A percentile compares a stretch with the other conserved stretches of the same genome.
phyloP scores from a whole-genome alignment of 2,329 filamentous ascomycete species.

The Paracorniculantispora psalliotae region DNA sequence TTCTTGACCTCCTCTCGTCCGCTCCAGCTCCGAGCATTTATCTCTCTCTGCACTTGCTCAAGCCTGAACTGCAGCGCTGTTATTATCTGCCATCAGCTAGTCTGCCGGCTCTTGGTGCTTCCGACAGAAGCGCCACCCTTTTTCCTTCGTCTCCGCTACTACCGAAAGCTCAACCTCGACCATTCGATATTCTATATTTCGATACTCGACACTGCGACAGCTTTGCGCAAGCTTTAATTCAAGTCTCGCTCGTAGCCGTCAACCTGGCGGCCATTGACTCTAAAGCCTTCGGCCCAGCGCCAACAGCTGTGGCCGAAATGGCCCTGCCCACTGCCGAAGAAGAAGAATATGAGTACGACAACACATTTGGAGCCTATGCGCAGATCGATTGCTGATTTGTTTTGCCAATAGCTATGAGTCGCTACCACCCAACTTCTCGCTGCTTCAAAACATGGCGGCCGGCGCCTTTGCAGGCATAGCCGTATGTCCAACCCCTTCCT shows the following conservation, averaged over 20 bases:
- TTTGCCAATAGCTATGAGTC: slow-evolving; percentile 69
- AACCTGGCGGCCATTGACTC: slow-evolving; percentile 60
- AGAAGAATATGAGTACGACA: slow-evolving; percentile 62
- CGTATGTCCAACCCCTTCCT: slow-evolving; percentile 46
- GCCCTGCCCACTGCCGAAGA: slow-evolving; percentile 61
- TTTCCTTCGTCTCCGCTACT: neutral
- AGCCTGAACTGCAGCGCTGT: neutral
- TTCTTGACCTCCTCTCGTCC: neutral
- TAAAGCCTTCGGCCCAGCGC: slow-evolving; percentile 56
- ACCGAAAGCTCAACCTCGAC: neutral
- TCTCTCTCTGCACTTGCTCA: neutral
- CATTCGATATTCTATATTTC: neutral
- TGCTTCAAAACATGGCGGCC: slow-evolving; percentile 90
- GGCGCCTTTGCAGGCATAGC: slow-evolving; percentile 96
- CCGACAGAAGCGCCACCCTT: slow-evolving; percentile 8
- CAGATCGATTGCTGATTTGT: neutral
- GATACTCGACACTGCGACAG: neutral
- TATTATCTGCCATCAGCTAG: neutral
- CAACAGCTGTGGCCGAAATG: slow-evolving; percentile 64
- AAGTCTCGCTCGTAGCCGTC: slow-evolving; percentile 34
- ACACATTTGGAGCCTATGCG: neutral
- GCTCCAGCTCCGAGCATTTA: neutral
- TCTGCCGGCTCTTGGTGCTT: neutral
- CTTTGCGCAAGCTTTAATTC: neutral
- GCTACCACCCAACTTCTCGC: slow-evolving; percentile 88